phyloP scores from a whole-genome alignment of 2,329 filamentous ascomycete genomes.

The Grosmannia penicillata region DNA sequence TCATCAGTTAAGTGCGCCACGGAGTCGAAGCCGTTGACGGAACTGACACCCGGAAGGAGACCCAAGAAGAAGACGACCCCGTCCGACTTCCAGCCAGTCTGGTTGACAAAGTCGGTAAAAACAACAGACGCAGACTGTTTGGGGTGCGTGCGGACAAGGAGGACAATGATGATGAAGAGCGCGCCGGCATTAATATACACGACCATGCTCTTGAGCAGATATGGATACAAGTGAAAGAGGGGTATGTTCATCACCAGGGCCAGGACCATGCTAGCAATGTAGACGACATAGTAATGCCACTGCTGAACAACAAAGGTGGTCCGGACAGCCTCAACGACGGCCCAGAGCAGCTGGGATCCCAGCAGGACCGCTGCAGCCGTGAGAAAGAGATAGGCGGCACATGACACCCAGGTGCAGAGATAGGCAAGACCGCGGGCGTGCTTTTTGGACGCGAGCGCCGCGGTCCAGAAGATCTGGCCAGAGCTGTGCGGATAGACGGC shows the following conservation, averaged over 20 bases:
- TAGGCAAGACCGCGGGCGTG: not conserved
- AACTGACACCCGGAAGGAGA: not conserved
- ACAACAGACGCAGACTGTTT: not conserved
- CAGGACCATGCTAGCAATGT: not conserved
- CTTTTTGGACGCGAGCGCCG: not conserved
- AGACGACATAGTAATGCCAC: not conserved
- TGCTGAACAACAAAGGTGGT: not conserved
- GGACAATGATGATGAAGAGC: slow-evolving; percentile 1
- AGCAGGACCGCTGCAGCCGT: not conserved
- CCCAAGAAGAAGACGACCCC: slow-evolving; percentile 3
- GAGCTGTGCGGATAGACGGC: not conserved
- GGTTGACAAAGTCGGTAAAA: slow-evolving; percentile 2
- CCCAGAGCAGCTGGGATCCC: not conserved
- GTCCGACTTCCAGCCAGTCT: slow-evolving; percentile 1
- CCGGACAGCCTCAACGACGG: not conserved
- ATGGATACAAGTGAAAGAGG: not conserved
- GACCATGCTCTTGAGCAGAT: not conserved
- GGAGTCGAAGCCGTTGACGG: slow-evolving; percentile 2
- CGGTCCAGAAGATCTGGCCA: slow-evolving; percentile 3
- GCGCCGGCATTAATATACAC: not conserved
- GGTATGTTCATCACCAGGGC: not conserved
- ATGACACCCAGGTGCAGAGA: not conserved
- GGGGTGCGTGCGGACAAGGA: not conserved
- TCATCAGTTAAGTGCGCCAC: slow-evolving; percentile 3
- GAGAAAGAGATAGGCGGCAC: not conserved